Conservation (phyloP, 176 grass and related monocot species). For the Canna indica region DNA sequence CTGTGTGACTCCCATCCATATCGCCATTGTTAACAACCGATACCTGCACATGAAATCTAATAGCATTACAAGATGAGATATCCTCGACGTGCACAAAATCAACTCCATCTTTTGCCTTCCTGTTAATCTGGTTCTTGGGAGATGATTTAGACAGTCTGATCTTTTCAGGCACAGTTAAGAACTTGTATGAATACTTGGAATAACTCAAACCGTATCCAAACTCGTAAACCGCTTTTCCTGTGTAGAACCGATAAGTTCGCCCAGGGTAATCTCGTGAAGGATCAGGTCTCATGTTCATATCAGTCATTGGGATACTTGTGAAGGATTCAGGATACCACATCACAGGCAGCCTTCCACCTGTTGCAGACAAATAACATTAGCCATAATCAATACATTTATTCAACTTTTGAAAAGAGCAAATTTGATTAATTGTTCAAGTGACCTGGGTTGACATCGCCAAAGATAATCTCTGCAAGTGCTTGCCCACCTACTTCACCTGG, state of each 20-base stretch:
- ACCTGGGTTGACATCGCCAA: constrained; percentile 88
- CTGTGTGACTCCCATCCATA: constrained; percentile 54
- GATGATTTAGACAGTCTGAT: constrained; percentile 35
- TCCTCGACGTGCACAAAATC: constrained; percentile 39
- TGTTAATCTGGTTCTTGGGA: constrained; percentile 21
- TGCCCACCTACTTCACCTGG: constrained; percentile 83
- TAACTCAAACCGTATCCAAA: constrained; percentile 87
- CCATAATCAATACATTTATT: background rate
- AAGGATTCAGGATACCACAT: constrained; percentile 92
- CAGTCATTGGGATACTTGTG: constrained; percentile 62
- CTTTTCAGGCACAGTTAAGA: constrained; percentile 43
- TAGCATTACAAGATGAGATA: constrained; percentile 51
- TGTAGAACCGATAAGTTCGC: constrained; percentile 89
- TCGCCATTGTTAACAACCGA: constrained; percentile 45
- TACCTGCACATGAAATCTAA: constrained; percentile 46
- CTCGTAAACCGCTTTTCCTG: constrained; percentile 54
- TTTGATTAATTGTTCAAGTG: constrained; percentile 6
- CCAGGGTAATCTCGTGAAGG: constrained; percentile 60
- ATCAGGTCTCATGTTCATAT: constrained; percentile 88
- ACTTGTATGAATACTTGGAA: constrained; percentile 55
- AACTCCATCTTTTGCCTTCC: constrained; percentile 32
- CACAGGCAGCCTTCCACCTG: constrained; percentile 60
- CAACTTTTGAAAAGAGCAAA: background rate
- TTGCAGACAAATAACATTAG: constrained; percentile 1
- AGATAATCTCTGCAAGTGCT: constrained; percentile 76